Conservation (phyloP, 371 early-diverging fungal species). For the Zychaea mexicana region DNA sequence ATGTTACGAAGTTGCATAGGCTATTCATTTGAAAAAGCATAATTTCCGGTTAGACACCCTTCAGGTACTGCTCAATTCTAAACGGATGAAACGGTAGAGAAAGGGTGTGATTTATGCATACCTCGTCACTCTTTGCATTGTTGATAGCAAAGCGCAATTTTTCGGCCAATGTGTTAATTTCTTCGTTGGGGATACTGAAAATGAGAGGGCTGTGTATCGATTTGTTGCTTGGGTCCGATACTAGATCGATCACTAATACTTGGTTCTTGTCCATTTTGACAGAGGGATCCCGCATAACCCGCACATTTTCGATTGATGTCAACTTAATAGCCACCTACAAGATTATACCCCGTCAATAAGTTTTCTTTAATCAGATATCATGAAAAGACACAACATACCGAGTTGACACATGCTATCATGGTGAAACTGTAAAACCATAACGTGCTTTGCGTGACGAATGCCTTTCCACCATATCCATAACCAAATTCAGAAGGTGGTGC, state of each 20-base stretch:
- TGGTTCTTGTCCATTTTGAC: slow-evolving; percentile 1
- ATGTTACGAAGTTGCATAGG: slow-evolving; percentile 22
- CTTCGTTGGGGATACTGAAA: slow-evolving; percentile 12
- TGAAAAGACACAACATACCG: slow-evolving; percentile 25
- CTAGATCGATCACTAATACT: slow-evolving; percentile 15
- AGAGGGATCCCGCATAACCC: slow-evolving; percentile 11
- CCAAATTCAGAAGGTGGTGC: slow-evolving; percentile 25
- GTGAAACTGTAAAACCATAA: slow-evolving; percentile 50
- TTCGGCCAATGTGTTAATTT: slow-evolving; percentile 29
- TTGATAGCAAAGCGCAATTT: slow-evolving; percentile 32
- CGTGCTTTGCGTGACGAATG: slow-evolving; percentile 38
- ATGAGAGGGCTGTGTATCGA: not conserved
- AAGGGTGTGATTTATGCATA: too few species aligned
- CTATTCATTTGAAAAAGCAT: slow-evolving; percentile 9
- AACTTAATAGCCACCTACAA: slow-evolving; percentile 33
- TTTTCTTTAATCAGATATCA: too few species aligned
- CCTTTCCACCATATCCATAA: slow-evolving; percentile 41
- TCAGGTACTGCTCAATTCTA: too few species aligned
- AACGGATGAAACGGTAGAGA: too few species aligned
- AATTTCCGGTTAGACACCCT: too few species aligned
- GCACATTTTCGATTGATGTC: slow-evolving; percentile 32
- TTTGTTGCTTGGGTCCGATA: slow-evolving; percentile 10
- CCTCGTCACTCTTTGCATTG: slow-evolving; percentile 35
- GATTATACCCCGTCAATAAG: not conserved
- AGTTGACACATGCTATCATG: slow-evolving; percentile 34